Percentiles rank a stretch among this genome's conserved stretches.
phyloP scores from a whole-genome alignment of 2,329 filamentous ascomycete species.

The Neurospora sp. region DNA sequence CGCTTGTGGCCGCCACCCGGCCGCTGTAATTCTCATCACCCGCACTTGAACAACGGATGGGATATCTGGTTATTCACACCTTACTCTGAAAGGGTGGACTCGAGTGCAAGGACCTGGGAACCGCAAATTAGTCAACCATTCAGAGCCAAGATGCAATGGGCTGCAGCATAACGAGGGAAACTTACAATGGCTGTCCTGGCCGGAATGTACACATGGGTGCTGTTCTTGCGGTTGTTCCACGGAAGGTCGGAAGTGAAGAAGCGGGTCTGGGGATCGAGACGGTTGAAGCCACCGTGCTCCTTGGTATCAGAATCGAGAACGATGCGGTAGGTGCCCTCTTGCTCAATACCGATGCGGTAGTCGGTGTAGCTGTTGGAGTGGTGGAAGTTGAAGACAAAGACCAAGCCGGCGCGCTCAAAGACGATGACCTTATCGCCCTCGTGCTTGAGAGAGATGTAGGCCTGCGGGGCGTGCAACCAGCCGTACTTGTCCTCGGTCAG shows the following conservation, averaged over 20 bases:
- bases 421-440: slow-evolving; percentile 90
- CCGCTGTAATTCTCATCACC: not conserved
- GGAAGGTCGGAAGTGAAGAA: slow-evolving; percentile 88
- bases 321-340: slow-evolving; percentile 74
- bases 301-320: slow-evolving; percentile 73
- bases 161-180: slow-evolving; percentile 9
- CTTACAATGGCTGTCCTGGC: slow-evolving; percentile 72
- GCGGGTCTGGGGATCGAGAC: slow-evolving; percentile 68
- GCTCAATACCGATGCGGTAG: slow-evolving; percentile 83
- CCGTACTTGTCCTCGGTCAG: slow-evolving; percentile 77
- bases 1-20: not conserved
- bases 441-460: slow-evolving; percentile 89
- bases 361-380: slow-evolving; percentile 76
- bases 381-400: slow-evolving; percentile 98
- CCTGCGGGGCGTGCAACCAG: slow-evolving; percentile 79
- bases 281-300: slow-evolving; percentile 68
- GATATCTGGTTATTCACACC: not conserved
- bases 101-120: slow-evolving; percentile 42
- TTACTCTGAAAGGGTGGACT: slow-evolving; percentile 27
- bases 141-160: not conserved
- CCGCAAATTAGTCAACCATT: not conserved
- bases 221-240: slow-evolving; percentile 88
- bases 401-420: slow-evolving; percentile 80
- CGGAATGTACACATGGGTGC: slow-evolving; percentile 85
- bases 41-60: not conserved